Base-by-base conservation (phyloP, 2,329 filamentous ascomycete species). In the Tolypocladium album region DNA sequence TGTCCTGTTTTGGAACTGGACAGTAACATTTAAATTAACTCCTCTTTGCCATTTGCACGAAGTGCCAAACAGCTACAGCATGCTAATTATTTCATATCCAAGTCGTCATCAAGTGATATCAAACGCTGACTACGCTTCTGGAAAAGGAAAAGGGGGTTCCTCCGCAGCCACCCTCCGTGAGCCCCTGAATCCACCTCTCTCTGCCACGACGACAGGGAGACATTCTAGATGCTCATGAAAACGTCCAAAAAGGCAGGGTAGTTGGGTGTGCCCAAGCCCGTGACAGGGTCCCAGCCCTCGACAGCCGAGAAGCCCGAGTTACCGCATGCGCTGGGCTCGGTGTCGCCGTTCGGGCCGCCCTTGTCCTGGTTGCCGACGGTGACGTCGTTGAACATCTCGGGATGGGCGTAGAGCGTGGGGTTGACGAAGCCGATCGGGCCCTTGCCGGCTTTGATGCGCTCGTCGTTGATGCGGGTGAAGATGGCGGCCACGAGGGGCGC, bases 201-300 rank as follows among this genome's bases (percentile, higher is more conserved):
- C 3, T n/a, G 24, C 47, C 27, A 17, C 11, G 15, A 20, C 27
- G 17, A 4, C 27, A 17, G 47, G 24, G 47, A 52, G 4, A 12
- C 7, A 2, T 34, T 27, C 27, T 52, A 52, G 47, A 52, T 52
- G 11, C 27, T 4, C 47, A 34, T 52, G 3, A 80, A 80, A 6
- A 81, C 82, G 62, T 79, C 73, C n/a, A 84, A 22, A 58, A 64
- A 42, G 3, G 58, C 59, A 1, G 61, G 62, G 55, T 63, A 66
- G 17, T 61, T 63, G 4, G 64, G 64, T 8, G 64, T 65, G 20
- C 64, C 64, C 42, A 65, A 55, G 8, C 64, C 64, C 9, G 64
- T 60, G 4, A 66, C 64, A 4, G 64, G 63, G 43, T 66, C 64
- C 62, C 64, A 66, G 38, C 64, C 64, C 11, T 43, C 1, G 31